Base-by-base conservation (phyloP, 2,329 filamentous ascomycete genomes). In the Colletotrichum godetiae region DNA sequence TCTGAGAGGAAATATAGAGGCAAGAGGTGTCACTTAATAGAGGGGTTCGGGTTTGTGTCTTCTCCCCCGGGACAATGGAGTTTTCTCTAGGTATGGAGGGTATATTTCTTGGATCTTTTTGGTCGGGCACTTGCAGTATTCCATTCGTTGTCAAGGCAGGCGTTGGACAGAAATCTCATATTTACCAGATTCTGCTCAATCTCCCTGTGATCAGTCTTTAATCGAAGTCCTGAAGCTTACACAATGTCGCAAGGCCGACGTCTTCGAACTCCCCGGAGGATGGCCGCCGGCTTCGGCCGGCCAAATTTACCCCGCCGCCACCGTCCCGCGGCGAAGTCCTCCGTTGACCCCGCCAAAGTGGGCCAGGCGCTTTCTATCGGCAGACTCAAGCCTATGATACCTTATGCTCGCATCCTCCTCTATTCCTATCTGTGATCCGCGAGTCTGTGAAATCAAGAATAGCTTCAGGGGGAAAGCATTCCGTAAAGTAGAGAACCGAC, bases 281-380 rank as follows among this genome's bases (percentile, higher is more conserved):
- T 35, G 2, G 13, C 58, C 35, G 62, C 68, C 68, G 62, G 62
- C 68, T 67, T 67, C 68, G 68, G 68, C 56, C 56, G 56, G 46
- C 46, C 33, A 67, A 67, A 27, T 10, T 6, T 7, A 35, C 62
- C 46, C 68, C 62, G 63, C 62, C 24, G 19, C 46, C 33, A 27
- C 56, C 56, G 46, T 42, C 42, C 67, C 68, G 68, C 68, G 68
- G 68, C 11, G 24, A 71, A 67, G 24, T 49, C 42, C 19, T 22
- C 19, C 42, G n/a, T 19, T 4, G 15, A 24, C 49, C 46, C 42
- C 62, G 61, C 61, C 24, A 13, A 42, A 31, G 55, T 65, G 53
- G 56, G 19, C n/a, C 24, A n/a, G 2, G 24, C 58, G 49, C 58
- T 68, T 68, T 63, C 31, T 22, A 31, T 63, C 66, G 58, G 57